Conservation (phyloP, 305 asterid species). For the Fraxinus sp. region DNA sequence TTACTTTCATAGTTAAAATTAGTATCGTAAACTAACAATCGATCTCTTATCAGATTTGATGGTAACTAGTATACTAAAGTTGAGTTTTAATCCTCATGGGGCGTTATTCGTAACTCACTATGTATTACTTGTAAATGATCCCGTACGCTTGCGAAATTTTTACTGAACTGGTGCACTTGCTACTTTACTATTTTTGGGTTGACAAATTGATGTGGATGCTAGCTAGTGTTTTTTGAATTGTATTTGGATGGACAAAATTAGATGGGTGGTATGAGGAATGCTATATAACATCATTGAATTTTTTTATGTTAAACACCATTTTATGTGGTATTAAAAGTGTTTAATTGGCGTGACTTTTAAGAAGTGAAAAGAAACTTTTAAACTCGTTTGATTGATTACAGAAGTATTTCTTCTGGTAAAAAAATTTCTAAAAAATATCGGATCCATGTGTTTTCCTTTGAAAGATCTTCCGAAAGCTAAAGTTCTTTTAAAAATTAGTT, state of each 20-base stretch:
- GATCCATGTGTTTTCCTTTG: neutral
- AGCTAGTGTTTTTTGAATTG: neutral
- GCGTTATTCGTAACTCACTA: too few species aligned
- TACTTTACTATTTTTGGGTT: neutral
- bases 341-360: too few species aligned
- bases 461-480: neutral
- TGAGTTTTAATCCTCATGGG: too few species aligned
- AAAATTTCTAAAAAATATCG: neutral
- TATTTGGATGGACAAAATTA: neutral
- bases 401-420: too few species aligned
- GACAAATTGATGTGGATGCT: neutral
- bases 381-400: neutral
- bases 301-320: neutral
- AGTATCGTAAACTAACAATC: too few species aligned
- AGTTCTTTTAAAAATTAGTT: neutral
- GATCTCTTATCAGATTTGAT: too few species aligned
- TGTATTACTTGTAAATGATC: too few species aligned
- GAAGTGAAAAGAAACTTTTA: neutral
- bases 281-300: too few species aligned
- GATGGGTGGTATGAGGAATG: neutral
- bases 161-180: neutral
- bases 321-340: neutral
- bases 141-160: too few species aligned
- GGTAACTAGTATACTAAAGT: too few species aligned
- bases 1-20: too few species aligned